These are phyloP conservation scores for Arabidopsis suecica DNA, from an alignment of 345 rosid species.

Conservation along the genomic window DNA sequence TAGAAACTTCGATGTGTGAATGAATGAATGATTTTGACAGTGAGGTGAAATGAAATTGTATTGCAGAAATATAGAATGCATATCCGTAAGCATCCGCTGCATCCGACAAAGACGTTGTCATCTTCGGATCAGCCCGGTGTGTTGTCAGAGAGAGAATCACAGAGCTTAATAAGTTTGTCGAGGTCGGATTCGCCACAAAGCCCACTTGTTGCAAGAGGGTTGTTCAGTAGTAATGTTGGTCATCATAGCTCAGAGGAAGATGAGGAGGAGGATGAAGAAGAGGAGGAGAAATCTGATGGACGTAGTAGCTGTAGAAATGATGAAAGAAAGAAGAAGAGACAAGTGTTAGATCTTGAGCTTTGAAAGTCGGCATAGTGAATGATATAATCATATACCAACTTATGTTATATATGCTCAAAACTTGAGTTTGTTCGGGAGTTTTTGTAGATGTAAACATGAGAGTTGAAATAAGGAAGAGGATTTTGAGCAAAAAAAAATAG, in stretches of 20 bases:
- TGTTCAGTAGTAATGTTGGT: slow-evolving; percentile 51
- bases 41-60: neutral
- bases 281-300: slow-evolving; percentile 58
- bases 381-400: slow-evolving; percentile 16
- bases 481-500: slow-evolving; percentile 8
- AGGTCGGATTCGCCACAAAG: slow-evolving; percentile 67
- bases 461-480: slow-evolving; percentile 31
- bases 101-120: slow-evolving; percentile 43
- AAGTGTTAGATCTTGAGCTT: slow-evolving; percentile 41
- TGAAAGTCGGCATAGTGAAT: slow-evolving; percentile 30
- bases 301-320: slow-evolving; percentile 56
- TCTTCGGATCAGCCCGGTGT: slow-evolving; percentile 48
- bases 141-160: slow-evolving; percentile 41
- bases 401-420: slow-evolving; percentile 35
- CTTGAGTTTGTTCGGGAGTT: slow-evolving; percentile 31
- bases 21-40: slow-evolving; percentile 22
- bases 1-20: slow-evolving; percentile 15
- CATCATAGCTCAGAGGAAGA: slow-evolving; percentile 52
- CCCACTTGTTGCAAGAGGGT: slow-evolving; percentile 55
- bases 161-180: slow-evolving; percentile 47
- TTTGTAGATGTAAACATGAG: slow-evolving; percentile 46
- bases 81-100: slow-evolving; percentile 57
- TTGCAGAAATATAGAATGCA: slow-evolving; percentile 86
- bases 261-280: slow-evolving; percentile 53
- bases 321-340: slow-evolving; percentile 35